Evolutionary conservation across 257 asterid genomes (phyloP), one percentile per base, ranked within the genome.

Genomic region (Orobanche coerulescens): DNA sequence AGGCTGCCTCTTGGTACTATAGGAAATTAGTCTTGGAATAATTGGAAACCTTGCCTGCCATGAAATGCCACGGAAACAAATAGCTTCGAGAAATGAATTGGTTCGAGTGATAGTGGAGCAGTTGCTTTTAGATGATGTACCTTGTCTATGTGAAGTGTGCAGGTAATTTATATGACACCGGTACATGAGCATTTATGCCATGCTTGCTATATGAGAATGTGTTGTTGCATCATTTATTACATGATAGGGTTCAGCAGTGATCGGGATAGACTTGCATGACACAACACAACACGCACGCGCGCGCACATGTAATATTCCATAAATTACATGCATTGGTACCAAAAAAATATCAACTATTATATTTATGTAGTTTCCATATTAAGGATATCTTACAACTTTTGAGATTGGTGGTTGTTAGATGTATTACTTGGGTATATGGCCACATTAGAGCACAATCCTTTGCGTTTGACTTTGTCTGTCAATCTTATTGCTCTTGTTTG

Each of bases 1-100:
- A 68, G 44, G 24, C 48, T 70, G 42, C 15, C 20, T 73, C 23
- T n/a, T n/a, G n/a, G 48, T 64, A 67, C 70, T 50, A 34, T 85
- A 93, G 99, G 99, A 93, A 81, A 89, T 89, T 65, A 67, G 82
- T 76, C 95, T 93, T 49, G 99, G 99, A 67, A 89, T 93, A 28
- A 78, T 86, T 49, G 97, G 96, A 55, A 93, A 89, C 75, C 83
- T 89, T 54, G 89, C 97, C 73, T 93, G 99, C 85, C 95, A 93
- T 80, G 96, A 86, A 58, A 69, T 68, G 20, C 48, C 85, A 10
- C 73, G 84, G 55, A 79, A 65, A 61, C 70, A 66, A 53, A 84
- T 93, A 76, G 66, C 75, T 55, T 77, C 83, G 37, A 79, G 77
- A 58, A 69, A 74, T 81, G 94, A 86, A 57, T 72, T 93, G 84